These are phyloP conservation scores for Rubus parviflorus DNA, from an alignment of 306 rosid genomes.

Conservation along the genomic window DNA sequence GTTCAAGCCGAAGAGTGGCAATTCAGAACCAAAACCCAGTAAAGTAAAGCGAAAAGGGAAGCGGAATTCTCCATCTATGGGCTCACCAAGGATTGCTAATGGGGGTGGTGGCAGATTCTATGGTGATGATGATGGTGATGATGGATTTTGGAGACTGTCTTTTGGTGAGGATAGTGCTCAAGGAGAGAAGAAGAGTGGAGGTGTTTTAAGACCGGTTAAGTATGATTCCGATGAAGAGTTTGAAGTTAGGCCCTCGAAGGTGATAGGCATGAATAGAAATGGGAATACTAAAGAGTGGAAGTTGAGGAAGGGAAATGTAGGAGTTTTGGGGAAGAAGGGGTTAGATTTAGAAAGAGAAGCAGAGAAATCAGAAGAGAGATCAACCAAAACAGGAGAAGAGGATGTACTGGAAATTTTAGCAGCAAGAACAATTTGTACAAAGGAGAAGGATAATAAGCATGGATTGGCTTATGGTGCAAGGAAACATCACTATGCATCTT, in stretches of 20 bases:
- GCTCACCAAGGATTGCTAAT: conserved; percentile 30
- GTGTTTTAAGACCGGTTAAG: conserved; percentile 32
- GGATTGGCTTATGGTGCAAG: conserved; percentile 31
- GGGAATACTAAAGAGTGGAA: conserved; percentile 36
- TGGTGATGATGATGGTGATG: conserved; percentile 49
- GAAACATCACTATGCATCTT: conserved; percentile 31
- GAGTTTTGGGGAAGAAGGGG: conserved; percentile 31
- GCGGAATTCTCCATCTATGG: conserved; percentile 32
- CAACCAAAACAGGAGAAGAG: conserved; percentile 34
- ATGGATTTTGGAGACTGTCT: conserved; percentile 75
- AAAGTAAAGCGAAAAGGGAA: conserved; percentile 39
- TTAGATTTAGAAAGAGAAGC: conserved; percentile 36
- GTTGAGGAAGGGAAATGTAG: conserved; percentile 25
- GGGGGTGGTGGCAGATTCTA: conserved; percentile 44
- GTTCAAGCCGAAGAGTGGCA: conserved; percentile 57
- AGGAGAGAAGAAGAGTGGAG: conserved; percentile 40
- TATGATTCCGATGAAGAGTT: conserved; percentile 42
- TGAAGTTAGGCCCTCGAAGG: conserved; percentile 24
- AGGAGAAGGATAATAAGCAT: conserved; percentile 13
- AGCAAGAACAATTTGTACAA: conserved; percentile 42
- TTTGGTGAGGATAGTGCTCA: conserved; percentile 52
- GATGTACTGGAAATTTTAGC: conserved; percentile 36
- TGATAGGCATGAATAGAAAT: conserved; percentile 37
- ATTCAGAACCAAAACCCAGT: conserved; percentile 39
- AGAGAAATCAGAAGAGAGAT: conserved; percentile 34